Base-by-base conservation (phyloP, 306 rosid genomes). In the Adenanthera pavonina region DNA sequence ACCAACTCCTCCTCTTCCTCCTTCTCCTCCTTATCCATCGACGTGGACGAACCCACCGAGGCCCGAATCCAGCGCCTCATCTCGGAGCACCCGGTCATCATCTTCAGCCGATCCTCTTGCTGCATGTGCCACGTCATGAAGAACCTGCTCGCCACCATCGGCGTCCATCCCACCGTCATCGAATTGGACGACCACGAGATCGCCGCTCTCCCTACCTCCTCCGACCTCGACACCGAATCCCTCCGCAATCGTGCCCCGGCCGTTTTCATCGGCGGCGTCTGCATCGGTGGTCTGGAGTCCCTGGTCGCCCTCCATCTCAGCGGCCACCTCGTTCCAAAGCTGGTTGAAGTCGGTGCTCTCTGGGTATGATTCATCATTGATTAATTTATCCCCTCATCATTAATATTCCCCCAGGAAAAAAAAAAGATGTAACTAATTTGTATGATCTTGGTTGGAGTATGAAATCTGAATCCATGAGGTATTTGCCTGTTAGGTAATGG, bases 51-150 rank as follows among this genome's bases (percentile, higher is more conserved):
- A 79, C 86, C 99, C 13, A 80, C 90, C 6, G 97, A 96, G 70
- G 74, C 92, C 0, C 80, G 90, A 46, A 93, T 96, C 94, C 97
- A 88, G 3, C 93, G 99, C 9, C 98, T 96, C 9, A 93, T 96
- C 59, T 85, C 99, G 9, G 99, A 96, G 85, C 91, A 96, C 72
- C 99, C 99, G 0, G 99, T 96, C 7, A 92, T 96, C 81, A 93
- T 96, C 82, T 96, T 96, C 90, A 92, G 94, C 85, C 91, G 97
- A 6, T 91, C 85, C 69, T 87, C 98, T 0, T 96, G 99, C 84
- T 96, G 92, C 97, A 96, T 96, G 99, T 96, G 98, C 90, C 99
- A 92, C 86, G 99, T 96, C 92, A 96, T 96, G 98, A 96, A 96
- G 91, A 89, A 91, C 75, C 97, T 96, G 51, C 97, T 96, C 7